These are phyloP conservation scores for Quercus variabilis DNA, from an alignment of 306 rosid genomes.

Conservation along the genomic window DNA sequence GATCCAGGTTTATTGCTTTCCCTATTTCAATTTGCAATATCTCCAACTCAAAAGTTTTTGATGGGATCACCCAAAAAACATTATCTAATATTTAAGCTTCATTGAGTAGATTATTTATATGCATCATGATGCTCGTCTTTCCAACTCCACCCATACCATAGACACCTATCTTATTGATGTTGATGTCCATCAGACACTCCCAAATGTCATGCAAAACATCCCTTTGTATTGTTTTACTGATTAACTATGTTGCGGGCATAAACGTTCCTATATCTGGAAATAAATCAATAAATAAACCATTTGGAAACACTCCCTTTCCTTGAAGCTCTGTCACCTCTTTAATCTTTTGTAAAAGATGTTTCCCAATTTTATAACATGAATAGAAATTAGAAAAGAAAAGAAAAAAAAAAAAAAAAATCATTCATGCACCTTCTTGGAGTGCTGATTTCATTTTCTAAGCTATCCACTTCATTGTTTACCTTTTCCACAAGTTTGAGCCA, in stretches of 20 bases:
- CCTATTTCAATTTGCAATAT: conserved; percentile 14
- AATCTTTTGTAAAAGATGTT: conserved; percentile 3
- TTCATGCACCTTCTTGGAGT: neutral
- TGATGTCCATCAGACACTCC: no score
- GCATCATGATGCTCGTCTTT: conserved; percentile 19
- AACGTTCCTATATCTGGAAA: conserved; percentile 7
- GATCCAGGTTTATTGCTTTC: neutral
- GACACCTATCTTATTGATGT: no score
- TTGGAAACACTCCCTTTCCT: conserved; percentile 14
- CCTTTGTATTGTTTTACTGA: neutral
- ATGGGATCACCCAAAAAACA: conserved; percentile 17
- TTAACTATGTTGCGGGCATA: conserved; percentile 12
- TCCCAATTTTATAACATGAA: conserved; percentile 15
- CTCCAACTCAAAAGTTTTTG: conserved; percentile 12
- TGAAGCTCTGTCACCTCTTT: conserved; percentile 20
- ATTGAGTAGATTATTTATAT: conserved; percentile 14
- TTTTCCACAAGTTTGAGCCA: conserved; percentile 26
- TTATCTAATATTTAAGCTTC: conserved; percentile 16
- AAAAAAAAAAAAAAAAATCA: neutral
- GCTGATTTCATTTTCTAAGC: neutral
- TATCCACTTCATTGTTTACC: conserved; percentile 3
- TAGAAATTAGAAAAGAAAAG: neutral
- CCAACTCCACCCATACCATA: conserved; percentile 33
- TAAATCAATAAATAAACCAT: conserved; percentile 13
- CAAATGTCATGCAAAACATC: no score